A percentile compares a stretch with the other conserved stretches of the same genome.
Conservation (phyloP, 768 basidiomycete genomes). For the Butyriboletus loyo region DNA sequence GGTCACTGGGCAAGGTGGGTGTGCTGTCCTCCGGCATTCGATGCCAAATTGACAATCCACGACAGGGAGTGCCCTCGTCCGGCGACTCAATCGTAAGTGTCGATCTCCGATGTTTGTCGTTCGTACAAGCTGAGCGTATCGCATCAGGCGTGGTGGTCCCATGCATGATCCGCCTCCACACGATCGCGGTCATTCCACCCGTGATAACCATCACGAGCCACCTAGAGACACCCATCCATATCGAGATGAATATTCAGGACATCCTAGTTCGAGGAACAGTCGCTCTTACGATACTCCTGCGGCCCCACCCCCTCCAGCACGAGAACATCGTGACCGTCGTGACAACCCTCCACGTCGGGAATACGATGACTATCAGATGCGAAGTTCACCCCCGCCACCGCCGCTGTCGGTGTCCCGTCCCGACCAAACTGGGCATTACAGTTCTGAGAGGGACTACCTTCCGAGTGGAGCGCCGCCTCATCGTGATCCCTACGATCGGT, state of each 20-base stretch:
- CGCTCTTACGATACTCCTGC: constrained; percentile 55
- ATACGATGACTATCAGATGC: constrained; percentile 64
- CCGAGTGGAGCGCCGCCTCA: constrained; percentile 41
- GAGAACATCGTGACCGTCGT: constrained; percentile 66
- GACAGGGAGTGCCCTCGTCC: constrained; percentile 70
- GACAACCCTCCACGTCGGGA: constrained; percentile 60
- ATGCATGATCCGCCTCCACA: constrained; percentile 51
- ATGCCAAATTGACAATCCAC: constrained; percentile 2
- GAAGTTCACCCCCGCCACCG: constrained; percentile 46
- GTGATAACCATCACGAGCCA: constrained; percentile 49
- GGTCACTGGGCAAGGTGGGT: constrained; percentile 88
- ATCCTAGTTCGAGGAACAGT: constrained; percentile 45
- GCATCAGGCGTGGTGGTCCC: constrained; percentile 37
- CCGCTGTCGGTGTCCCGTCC: constrained; percentile 52
- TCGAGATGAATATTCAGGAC: constrained; percentile 56
- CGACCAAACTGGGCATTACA: constrained; percentile 41
- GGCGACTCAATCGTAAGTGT: constrained; percentile 47
- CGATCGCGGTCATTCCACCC: constrained; percentile 52
- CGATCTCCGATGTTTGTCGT: not conserved
- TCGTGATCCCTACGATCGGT: constrained; percentile 59
- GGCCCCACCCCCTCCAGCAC: constrained; percentile 36
- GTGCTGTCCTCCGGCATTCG: not conserved
- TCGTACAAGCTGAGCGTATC: constrained; percentile 2
- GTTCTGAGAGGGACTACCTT: constrained; percentile 41
- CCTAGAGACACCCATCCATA: constrained; percentile 38